These are phyloP conservation scores for Abortiporus biennis DNA, from an alignment of 1,284 basidiomycete genomes.

Conservation along the genomic window DNA sequence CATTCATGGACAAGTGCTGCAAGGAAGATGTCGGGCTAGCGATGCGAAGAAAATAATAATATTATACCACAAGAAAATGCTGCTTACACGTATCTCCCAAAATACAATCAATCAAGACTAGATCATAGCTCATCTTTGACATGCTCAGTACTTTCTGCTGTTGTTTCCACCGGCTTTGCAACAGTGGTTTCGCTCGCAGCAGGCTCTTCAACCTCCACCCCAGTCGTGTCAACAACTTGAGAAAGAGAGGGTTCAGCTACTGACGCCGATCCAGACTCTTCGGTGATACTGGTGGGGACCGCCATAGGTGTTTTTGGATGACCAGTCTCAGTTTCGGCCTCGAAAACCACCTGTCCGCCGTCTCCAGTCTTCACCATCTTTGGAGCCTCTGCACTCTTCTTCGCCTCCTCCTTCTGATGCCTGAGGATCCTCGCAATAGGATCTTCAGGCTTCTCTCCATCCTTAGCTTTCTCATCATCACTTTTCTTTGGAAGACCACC, in stretches of 20 bases:
- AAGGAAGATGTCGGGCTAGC: too few species aligned
- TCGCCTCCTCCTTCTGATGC: slow-evolving; percentile 22
- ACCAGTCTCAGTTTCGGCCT: slow-evolving; percentile 14
- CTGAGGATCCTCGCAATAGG: slow-evolving; percentile 24
- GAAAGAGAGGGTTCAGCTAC: too few species aligned
- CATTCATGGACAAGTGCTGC: too few species aligned
- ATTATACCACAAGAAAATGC: too few species aligned
- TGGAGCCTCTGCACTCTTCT: slow-evolving; percentile 18
- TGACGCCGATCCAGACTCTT: slow-evolving; percentile 2
- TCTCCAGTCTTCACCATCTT: slow-evolving; percentile 27
- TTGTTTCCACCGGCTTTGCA: not conserved
- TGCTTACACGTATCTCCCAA: too few species aligned
- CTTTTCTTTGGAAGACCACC: slow-evolving; percentile 17
- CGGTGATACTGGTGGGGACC: slow-evolving; percentile 6
- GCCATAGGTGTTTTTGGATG: slow-evolving; percentile 21
- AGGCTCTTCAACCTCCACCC: too few species aligned
- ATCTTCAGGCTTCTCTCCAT: slow-evolving; percentile 20
- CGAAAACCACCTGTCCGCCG: slow-evolving; percentile 21
- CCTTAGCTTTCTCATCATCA: slow-evolving; percentile 8
- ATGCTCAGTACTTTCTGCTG: slow-evolving; percentile 2
- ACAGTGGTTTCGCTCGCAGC: too few species aligned
- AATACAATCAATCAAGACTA: too few species aligned
- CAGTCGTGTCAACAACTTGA: too few species aligned
- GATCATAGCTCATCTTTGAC: too few species aligned
- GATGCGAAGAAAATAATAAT: too few species aligned